phyloP scores from a whole-genome alignment of 768 basidiomycete species.

The Boletus barrowsii region DNA sequence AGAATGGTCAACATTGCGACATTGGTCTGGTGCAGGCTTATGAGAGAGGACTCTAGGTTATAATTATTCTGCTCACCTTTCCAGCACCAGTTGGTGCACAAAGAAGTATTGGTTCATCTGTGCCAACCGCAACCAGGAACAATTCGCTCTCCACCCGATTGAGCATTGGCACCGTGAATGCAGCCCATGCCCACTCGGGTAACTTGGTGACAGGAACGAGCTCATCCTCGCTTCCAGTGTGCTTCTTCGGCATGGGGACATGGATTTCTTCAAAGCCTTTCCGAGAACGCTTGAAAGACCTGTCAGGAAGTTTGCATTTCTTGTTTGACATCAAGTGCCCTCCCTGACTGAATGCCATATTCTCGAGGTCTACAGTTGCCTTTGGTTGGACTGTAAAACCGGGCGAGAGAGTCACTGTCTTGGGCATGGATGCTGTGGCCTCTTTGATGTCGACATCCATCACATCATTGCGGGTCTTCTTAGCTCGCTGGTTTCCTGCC shows the following conservation, averaged over 20 bases:
- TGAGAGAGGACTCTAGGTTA: slow-evolving; percentile 4
- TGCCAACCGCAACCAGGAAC: slow-evolving; percentile 89
- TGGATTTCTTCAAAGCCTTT: slow-evolving; percentile 99
- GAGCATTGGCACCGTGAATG: slow-evolving; percentile 77
- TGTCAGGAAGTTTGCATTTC: slow-evolving; percentile 95
- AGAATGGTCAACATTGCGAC: slow-evolving; percentile 95
- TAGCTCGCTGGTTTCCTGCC: slow-evolving; percentile 72
- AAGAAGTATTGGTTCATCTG: slow-evolving; percentile 92
- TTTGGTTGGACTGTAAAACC: slow-evolving; percentile 88
- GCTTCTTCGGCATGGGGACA: slow-evolving; percentile 87
- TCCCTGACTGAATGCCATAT: slow-evolving; percentile 94
- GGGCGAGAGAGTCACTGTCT: slow-evolving; percentile 82
- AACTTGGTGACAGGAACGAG: slow-evolving; percentile 68
- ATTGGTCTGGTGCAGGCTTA: slow-evolving; percentile 66
- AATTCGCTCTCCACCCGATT: slow-evolving; percentile 94
- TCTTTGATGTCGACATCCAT: slow-evolving; percentile 78
- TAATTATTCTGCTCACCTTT: slow-evolving; percentile 59
- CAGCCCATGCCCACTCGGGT: slow-evolving; percentile 84
- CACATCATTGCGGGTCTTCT: slow-evolving; percentile 47
- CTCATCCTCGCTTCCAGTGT: slow-evolving; percentile 59
- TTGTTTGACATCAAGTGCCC: slow-evolving; percentile 99
- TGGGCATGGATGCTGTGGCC: slow-evolving; percentile 50
- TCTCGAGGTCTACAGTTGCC: slow-evolving; percentile 81
- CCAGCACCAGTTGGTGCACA: slow-evolving; percentile 99
- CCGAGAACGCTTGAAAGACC: slow-evolving; percentile 93